These are phyloP conservation scores for Epichloe amarillans DNA, from an alignment of 2,329 filamentous ascomycete species.

Conservation along the genomic window DNA sequence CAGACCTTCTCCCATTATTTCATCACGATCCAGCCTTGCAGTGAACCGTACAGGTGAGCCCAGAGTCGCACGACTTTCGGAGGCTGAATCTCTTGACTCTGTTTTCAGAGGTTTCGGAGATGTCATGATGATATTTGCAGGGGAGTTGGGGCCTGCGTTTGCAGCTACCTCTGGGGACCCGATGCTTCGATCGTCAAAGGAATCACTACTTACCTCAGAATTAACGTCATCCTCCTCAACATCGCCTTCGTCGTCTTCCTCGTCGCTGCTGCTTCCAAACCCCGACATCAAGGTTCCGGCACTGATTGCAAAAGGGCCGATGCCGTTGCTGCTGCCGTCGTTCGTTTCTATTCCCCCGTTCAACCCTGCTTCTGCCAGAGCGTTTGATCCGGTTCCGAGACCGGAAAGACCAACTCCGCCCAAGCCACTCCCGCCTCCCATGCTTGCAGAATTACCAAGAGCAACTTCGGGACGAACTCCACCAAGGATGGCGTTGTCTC, in stretches of 20 bases:
- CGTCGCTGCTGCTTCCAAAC: constrained; percentile 89
- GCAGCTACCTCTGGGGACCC: constrained; percentile 16
- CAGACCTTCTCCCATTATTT: constrained; percentile 4
- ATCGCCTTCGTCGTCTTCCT: constrained; percentile 91
- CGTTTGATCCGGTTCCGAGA: constrained; percentile 44
- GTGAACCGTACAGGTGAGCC: constrained; percentile 5
- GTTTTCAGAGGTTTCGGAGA: constrained; percentile 16
- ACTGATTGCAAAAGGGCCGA: constrained; percentile 59
- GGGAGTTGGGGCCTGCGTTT: constrained; percentile 12
- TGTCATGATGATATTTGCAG: constrained; percentile 19
- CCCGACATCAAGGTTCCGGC: constrained; percentile 70
- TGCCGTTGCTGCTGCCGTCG: constrained; percentile 52
- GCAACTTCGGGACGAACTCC: constrained; percentile 87
- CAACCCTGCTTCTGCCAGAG: constrained; percentile 68
- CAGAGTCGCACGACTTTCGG: constrained; percentile 6
- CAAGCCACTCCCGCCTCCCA: constrained; percentile 32
- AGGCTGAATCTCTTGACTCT: constrained; percentile 11
- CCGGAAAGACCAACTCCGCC: constrained; percentile 36
- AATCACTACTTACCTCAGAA: constrained; percentile 46
- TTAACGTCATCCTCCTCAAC: constrained; percentile 65
- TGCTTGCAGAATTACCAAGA: constrained; percentile 61
- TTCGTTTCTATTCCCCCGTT: constrained; percentile 63
- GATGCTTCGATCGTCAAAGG: constrained; percentile 18
- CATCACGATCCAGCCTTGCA: constrained; percentile 3
- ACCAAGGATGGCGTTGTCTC: constrained; percentile 95